A percentile compares a stretch with the other conserved stretches of the same genome.
These are phyloP conservation scores for Corylus avellana DNA, from an alignment of 306 rosid species.

Conservation along the genomic window DNA sequence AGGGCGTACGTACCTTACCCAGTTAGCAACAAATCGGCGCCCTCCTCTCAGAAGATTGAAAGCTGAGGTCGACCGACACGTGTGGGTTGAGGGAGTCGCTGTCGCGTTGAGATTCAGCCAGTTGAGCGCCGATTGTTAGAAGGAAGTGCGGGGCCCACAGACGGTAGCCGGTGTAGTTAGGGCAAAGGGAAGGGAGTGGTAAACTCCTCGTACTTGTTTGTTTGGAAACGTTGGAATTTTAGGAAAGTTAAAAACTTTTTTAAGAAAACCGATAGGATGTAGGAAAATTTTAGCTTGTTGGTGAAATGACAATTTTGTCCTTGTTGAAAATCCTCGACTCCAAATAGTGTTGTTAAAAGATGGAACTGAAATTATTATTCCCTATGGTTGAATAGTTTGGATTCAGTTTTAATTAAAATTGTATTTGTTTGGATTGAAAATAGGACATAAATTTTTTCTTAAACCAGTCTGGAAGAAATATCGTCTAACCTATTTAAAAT, in stretches of 20 bases:
- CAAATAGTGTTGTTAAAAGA: too few relatives aligned
- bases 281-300: not conserved
- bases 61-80: conserved; percentile 2
- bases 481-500: too few relatives aligned
- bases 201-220: not conserved
- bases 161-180: conserved; percentile 6
- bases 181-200: not conserved
- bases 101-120: conserved; percentile 1
- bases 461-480: too few relatives aligned
- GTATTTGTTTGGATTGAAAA: too few relatives aligned
- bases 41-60: not conserved
- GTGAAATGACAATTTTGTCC: not conserved
- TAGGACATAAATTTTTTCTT: too few relatives aligned
- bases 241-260: not conserved
- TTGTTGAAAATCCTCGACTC: not conserved
- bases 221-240: conserved; percentile 3
- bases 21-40: not conserved
- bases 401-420: too few relatives aligned
- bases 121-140: not conserved
- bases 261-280: not conserved
- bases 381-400: too few relatives aligned
- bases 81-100: not conserved
- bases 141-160: not conserved
- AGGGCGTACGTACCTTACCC: not conserved
- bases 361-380: too few relatives aligned